Conservation (phyloP, 768 basidiomycete genomes). For the Boletus speciosus region DNA sequence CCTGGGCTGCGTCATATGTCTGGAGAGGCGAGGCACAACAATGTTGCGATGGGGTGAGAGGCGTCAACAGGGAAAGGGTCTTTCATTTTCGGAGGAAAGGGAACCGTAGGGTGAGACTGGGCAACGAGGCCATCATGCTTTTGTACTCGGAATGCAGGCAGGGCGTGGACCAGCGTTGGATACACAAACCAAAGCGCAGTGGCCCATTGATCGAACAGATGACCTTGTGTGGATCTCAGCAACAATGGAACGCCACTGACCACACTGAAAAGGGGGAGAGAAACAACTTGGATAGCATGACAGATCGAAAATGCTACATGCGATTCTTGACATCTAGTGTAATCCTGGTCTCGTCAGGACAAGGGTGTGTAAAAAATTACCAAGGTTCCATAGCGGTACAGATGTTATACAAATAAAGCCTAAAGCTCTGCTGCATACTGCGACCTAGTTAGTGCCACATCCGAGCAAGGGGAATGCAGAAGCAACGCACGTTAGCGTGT, state of each 20-base stretch:
- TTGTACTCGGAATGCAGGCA: too few species aligned
- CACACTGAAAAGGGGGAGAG: not conserved
- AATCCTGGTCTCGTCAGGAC: not conserved
- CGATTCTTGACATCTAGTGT: not conserved
- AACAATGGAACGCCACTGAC: not conserved
- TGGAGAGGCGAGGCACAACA: not conserved
- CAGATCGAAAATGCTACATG: constrained; percentile 19
- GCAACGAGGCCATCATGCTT: too few species aligned
- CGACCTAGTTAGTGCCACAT: not conserved
- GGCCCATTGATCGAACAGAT: not conserved
- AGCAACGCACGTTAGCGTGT: constrained; percentile 15
- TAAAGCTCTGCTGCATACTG: constrained; percentile 29
- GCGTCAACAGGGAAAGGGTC: not conserved
- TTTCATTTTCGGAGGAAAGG: not conserved
- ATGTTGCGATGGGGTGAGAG: not conserved
- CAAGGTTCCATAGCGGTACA: constrained; percentile 1
- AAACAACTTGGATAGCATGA: constrained; percentile 7
- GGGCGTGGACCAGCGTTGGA: too few species aligned
- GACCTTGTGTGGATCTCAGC: not conserved
- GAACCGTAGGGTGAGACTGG: too few species aligned
- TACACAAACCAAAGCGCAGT: not conserved
- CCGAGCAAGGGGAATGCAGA: not conserved
- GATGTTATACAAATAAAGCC: not conserved
- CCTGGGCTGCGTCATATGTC: constrained; percentile 26
- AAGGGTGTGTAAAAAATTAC: not conserved